These are phyloP conservation scores for Cyberlindnera xishuangbannaensis DNA, from an alignment of 805 yeast genomes.

Conservation along the genomic window DNA sequence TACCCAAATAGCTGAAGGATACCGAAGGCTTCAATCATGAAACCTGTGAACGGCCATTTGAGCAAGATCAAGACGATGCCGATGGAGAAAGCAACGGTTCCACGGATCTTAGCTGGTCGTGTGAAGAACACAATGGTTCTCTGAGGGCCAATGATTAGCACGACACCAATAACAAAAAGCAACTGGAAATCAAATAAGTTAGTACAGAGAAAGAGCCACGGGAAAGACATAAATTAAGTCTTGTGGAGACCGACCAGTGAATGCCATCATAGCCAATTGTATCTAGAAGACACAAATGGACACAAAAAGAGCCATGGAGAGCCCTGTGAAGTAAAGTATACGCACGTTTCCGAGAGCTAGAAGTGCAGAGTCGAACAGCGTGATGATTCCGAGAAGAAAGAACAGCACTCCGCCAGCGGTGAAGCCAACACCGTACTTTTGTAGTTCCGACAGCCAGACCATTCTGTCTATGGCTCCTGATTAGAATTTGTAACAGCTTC, in stretches of 20 bases:
- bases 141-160: conserved; percentile 81
- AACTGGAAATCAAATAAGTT: conserved; percentile 9
- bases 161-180: conserved; percentile 54
- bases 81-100: conserved; percentile 67
- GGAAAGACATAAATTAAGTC: too few species aligned
- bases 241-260: too few species aligned
- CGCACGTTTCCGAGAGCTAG: conserved; percentile 88
- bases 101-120: conserved; percentile 81
- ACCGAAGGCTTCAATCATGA: conserved; percentile 81
- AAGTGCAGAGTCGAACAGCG: conserved; percentile 84
- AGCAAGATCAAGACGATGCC: conserved; percentile 74
- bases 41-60: conserved; percentile 80
- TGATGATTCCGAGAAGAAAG: conserved; percentile 73
- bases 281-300: too few species aligned
- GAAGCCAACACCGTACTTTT: conserved; percentile 80
- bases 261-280: too few species aligned
- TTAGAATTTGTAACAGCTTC: neutral
- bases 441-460: conserved; percentile 17
- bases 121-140: conserved; percentile 79
- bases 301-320: too few species aligned
- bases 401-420: conserved; percentile 70
- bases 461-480: neutral
- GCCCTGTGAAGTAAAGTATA: too few species aligned
- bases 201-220: too few species aligned
- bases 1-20: conserved; percentile 74